Evolutionary conservation across 352 stramenopile species (phyloP).

Genomic region (Bremia lactucae): DNA sequence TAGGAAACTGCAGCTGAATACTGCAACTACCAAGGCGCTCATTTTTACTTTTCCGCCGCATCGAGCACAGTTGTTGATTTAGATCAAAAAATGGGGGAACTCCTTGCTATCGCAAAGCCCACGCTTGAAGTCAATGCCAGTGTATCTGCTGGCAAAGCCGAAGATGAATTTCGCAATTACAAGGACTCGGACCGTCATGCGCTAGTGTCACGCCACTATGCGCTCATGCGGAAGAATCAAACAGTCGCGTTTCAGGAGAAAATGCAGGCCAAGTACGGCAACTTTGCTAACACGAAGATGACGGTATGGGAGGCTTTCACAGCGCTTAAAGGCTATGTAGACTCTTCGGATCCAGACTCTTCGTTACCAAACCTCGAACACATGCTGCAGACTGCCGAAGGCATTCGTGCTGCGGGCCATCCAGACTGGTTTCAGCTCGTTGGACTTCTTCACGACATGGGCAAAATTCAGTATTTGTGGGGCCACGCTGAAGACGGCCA

Average conservation of each 20-base stretch:
- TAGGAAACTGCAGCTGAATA: too few species aligned
- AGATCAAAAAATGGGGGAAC: slow-evolving; percentile 4
- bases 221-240: slow-evolving; percentile 65
- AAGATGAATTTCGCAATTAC: slow-evolving; percentile 75
- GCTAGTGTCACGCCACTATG: slow-evolving; percentile 66
- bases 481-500: slow-evolving; percentile 74
- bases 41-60: too few species aligned
- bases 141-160: slow-evolving; percentile 38
- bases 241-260: slow-evolving; percentile 59
- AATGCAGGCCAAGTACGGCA: slow-evolving; percentile 62
- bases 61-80: too few species aligned
- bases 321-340: slow-evolving; percentile 85
- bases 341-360: slow-evolving; percentile 89
- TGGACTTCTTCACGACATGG: slow-evolving; percentile 89
- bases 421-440: slow-evolving; percentile 90
- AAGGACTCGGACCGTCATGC: slow-evolving; percentile 55
- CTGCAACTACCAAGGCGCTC: too few species aligned
- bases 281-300: slow-evolving; percentile 76
- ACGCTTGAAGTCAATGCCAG: slow-evolving; percentile 28
- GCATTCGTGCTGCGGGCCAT: slow-evolving; percentile 80
- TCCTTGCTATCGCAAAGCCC: slow-evolving; percentile 4
- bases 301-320: slow-evolving; percentile 87
- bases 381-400: slow-evolving; percentile 91
- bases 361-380: slow-evolving; percentile 87
- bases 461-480: slow-evolving; percentile 93